These are phyloP conservation scores for Exophiala mesophila DNA, from an alignment of 2,329 filamentous ascomycete species.

Conservation along the genomic window DNA sequence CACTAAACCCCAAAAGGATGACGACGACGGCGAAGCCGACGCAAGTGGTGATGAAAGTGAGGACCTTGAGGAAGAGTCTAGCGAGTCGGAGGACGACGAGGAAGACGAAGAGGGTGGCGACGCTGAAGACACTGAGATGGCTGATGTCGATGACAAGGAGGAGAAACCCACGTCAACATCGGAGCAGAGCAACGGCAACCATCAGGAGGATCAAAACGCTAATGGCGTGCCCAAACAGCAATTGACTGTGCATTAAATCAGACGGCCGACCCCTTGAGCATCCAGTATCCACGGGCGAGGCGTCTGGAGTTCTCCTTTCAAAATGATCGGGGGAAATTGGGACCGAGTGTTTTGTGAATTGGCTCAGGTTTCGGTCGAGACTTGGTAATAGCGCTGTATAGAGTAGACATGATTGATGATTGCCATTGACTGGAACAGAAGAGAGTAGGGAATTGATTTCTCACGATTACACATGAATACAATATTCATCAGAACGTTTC, in stretches of 20 bases:
- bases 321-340: no score
- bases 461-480: no score
- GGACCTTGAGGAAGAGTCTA: slow-evolving; percentile 72
- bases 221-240: slow-evolving; percentile 34
- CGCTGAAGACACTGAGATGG: slow-evolving; percentile 52
- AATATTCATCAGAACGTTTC: no score
- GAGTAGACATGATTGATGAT: neutral
- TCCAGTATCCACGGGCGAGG: slow-evolving; percentile 5
- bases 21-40: slow-evolving; percentile 63
- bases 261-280: neutral
- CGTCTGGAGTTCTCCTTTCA: slow-evolving; percentile 16
- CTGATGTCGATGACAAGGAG: slow-evolving; percentile 41
- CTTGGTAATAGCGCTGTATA: neutral
- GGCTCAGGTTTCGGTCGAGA: no score
- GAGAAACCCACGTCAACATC: slow-evolving; percentile 10
- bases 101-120: slow-evolving; percentile 59
- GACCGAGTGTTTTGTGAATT: no score
- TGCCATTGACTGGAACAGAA: no score
- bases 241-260: slow-evolving; percentile 44
- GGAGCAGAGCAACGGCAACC: slow-evolving; percentile 26
- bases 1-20: slow-evolving; percentile 37
- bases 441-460: no score
- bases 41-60: slow-evolving; percentile 70
- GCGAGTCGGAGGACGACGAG: slow-evolving; percentile 66
- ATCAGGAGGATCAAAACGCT: slow-evolving; percentile 22